These are phyloP conservation scores for Umbellularia californica DNA, from an alignment of 164 flowering plant genomes.

Conservation along the genomic window DNA sequence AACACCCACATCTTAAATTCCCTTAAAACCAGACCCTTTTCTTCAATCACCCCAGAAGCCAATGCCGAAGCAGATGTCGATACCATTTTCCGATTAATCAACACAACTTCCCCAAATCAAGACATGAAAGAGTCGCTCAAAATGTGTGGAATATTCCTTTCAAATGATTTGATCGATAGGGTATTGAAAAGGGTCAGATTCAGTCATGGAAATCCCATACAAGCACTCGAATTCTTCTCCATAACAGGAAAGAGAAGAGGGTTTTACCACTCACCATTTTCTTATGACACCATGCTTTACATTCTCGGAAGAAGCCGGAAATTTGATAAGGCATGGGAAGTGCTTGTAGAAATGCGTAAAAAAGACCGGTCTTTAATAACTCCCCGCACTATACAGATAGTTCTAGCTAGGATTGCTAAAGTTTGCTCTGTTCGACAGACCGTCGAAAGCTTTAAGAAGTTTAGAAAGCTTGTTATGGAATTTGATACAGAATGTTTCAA, in stretches of 20 bases:
- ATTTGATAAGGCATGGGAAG: constrained; percentile 59
- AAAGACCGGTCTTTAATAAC: constrained; percentile 63
- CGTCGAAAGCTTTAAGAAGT: constrained; percentile 63
- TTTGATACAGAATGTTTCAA: constrained; percentile 59
- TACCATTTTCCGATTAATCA: constrained; percentile 35
- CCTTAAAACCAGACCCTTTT: constrained; percentile 2
- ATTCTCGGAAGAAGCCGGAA: constrained; percentile 59
- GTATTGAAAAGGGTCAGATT: constrained; percentile 76
- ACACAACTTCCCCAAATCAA: constrained; percentile 22
- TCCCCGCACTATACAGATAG: constrained; percentile 55
- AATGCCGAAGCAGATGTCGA: constrained; percentile 26
- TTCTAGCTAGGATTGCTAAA: constrained; percentile 71
- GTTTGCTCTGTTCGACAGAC: constrained; percentile 72
- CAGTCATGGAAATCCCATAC: constrained; percentile 64
- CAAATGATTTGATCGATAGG: constrained; percentile 58
- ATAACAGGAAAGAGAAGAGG: constrained; percentile 38
- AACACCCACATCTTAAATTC: not conserved
- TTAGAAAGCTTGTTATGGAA: constrained; percentile 40
- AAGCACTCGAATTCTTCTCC: constrained; percentile 60
- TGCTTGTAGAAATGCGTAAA: constrained; percentile 43
- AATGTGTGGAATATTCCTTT: constrained; percentile 39
- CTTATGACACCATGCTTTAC: constrained; percentile 75
- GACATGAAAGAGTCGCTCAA: constrained; percentile 43
- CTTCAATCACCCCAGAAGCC: not conserved
- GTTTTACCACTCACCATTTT: constrained; percentile 58